Evolutionary conservation across 805 yeast species (phyloP).

Genomic region (Candida boidinii): DNA sequence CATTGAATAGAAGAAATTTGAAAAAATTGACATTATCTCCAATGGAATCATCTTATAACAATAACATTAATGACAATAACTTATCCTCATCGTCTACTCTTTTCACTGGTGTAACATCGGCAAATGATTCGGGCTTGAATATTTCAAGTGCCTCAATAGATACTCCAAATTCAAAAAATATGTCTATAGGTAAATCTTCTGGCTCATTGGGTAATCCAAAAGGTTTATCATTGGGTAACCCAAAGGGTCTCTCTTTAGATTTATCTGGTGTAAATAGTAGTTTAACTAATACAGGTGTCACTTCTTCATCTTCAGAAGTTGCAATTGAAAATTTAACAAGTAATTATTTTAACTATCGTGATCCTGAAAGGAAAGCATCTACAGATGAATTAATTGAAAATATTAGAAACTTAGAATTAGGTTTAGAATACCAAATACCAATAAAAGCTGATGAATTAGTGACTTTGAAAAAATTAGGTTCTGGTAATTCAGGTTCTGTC

Average conservation of each 20-base stretch:
- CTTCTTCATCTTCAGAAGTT: conserved; percentile 10
- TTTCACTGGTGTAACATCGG: too few species aligned
- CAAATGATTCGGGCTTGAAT: too few species aligned
- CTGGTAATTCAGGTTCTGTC: conserved; percentile 93
- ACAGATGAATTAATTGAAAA: conserved; percentile 32
- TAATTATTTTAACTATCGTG: conserved; percentile 9
- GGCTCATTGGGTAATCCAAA: too few species aligned
- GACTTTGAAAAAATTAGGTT: conserved; percentile 69
- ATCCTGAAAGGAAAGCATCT: conserved; percentile 22
- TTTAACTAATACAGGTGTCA: too few species aligned
- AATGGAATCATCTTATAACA: background rate
- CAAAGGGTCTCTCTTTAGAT: too few species aligned
- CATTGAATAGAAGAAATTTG: conserved; percentile 49
- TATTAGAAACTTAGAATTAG: conserved; percentile 40
- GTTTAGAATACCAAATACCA: conserved; percentile 44
- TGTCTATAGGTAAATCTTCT: too few species aligned
- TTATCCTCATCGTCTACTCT: too few species aligned
- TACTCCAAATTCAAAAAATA: too few species aligned
- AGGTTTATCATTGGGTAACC: too few species aligned
- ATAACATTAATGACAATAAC: background rate
- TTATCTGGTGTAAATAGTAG: too few species aligned
- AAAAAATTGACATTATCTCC: conserved; percentile 41
- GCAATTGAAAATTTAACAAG: conserved; percentile 9
- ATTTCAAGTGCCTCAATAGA: too few species aligned
- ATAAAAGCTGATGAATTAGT: conserved; percentile 62